Evolutionary conservation across 805 yeast species (phyloP).

Genomic region (Yarrowia sp.): DNA sequence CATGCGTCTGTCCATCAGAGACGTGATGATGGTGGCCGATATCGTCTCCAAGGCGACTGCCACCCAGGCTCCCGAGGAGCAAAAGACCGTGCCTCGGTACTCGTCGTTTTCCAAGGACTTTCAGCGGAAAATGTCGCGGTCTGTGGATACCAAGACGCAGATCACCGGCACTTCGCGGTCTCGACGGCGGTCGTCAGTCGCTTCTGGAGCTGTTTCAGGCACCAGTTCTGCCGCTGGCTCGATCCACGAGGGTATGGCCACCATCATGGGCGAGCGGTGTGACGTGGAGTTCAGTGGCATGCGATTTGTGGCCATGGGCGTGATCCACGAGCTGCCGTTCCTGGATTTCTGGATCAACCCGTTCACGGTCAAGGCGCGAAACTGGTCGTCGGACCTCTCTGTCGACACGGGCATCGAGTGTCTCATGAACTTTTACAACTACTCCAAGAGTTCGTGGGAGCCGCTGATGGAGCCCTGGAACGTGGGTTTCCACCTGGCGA

Average conservation of each 20-base stretch:
- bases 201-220: conserved; percentile 13
- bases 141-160: conserved; percentile 22
- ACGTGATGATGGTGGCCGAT: conserved; percentile 77
- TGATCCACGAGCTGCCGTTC: conserved; percentile 88
- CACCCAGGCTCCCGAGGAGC: conserved; percentile 17
- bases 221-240: conserved; percentile 23
- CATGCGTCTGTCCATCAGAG: conserved; percentile 83
- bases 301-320: conserved; percentile 85
- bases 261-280: conserved; percentile 74
- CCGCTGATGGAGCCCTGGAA: conserved; percentile 92
- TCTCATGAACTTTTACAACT: conserved; percentile 79
- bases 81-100: conserved; percentile 40
- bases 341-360: conserved; percentile 77
- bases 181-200: conserved; percentile 36
- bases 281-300: conserved; percentile 74
- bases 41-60: conserved; percentile 74
- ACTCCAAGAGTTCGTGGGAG: conserved; percentile 87
- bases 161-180: conserved; percentile 11
- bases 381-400: conserved; percentile 87
- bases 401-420: conserved; percentile 72
- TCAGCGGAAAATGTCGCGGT: conserved; percentile 17
- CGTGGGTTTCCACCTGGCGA: conserved; percentile 71
- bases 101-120: conserved; percentile 41
- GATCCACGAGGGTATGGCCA: conserved; percentile 45
- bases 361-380: conserved; percentile 69